Percentiles rank a stretch among this genome's conserved stretches.
These are phyloP conservation scores for Mycena metata DNA, from an alignment of 768 basidiomycete genomes.

Conservation along the genomic window DNA sequence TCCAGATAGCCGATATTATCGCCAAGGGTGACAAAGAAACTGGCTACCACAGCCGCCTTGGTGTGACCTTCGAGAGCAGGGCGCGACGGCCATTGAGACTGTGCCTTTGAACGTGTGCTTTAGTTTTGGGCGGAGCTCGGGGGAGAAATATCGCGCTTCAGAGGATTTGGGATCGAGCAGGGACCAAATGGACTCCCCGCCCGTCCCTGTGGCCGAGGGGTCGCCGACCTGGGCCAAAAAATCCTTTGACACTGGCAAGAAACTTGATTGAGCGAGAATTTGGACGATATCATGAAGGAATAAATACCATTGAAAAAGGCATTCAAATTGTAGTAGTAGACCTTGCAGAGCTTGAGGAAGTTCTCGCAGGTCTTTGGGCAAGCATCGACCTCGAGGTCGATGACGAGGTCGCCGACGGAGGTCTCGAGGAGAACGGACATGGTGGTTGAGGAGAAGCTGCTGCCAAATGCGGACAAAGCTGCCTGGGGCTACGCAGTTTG, in stretches of 20 bases:
- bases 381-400: constrained; percentile 91
- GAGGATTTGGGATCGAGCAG: constrained; percentile 67
- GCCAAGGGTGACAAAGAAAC: constrained; percentile 93
- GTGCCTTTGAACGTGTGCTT: constrained; percentile 91
- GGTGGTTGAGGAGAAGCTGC: neutral
- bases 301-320: constrained; percentile 97
- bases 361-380: constrained; percentile 96
- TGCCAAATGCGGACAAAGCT: constrained; percentile 7
- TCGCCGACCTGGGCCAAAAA: constrained; percentile 98
- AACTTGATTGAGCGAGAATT: constrained; percentile 12
- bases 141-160: constrained; percentile 85
- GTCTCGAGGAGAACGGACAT: constrained; percentile 99
- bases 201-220: constrained; percentile 93
- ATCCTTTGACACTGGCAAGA: constrained; percentile 87
- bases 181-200: constrained; percentile 93
- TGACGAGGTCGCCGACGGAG: constrained; percentile 95
- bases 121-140: constrained; percentile 82
- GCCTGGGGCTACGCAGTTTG: constrained; percentile 11
- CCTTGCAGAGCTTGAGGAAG: constrained; percentile 97
- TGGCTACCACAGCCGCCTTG: no score
- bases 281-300: neutral
- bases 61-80: constrained; percentile 73
- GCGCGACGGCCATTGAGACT: constrained; percentile 97
- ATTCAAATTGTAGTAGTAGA: constrained; percentile 96
- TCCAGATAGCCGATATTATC: constrained; percentile 96